Percentiles rank a stretch among this genome's conserved stretches.
Evolutionary conservation across 2,329 filamentous ascomycete genomes (phyloP).

Genomic region (Claviceps africana): DNA sequence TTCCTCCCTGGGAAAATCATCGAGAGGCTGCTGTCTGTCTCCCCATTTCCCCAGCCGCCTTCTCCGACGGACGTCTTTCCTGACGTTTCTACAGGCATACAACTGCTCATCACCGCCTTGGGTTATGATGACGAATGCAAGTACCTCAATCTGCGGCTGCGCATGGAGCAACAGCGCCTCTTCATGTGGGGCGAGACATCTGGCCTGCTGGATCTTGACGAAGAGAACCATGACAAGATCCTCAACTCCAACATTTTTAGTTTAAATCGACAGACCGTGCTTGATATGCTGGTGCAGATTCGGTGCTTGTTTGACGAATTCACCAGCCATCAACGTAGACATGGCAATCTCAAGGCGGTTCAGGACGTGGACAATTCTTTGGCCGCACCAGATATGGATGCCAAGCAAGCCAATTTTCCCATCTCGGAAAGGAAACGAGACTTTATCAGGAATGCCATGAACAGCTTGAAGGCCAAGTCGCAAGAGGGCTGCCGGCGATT

Average conservation of each 20-base stretch:
- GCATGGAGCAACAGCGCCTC: constrained; percentile 35
- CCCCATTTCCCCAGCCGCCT: background rate
- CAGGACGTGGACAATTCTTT: constrained; percentile 22
- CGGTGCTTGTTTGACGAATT: constrained; percentile 34
- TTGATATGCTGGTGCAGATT: constrained; percentile 33
- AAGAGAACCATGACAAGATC: constrained; percentile 25
- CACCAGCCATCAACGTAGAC: constrained; percentile 25
- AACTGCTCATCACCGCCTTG: constrained; percentile 32
- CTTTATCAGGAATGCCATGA: constrained; percentile 32
- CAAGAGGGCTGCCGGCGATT: constrained; percentile 22
- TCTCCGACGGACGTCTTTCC: background rate
- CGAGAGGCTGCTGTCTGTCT: background rate
- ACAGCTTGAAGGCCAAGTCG: constrained; percentile 22
- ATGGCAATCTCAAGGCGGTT: constrained; percentile 22
- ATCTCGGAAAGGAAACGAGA: constrained; percentile 25
- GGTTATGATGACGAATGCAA: constrained; percentile 33
- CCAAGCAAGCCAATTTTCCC: constrained; percentile 29
- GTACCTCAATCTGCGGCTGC: constrained; percentile 33
- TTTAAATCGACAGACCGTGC: constrained; percentile 33
- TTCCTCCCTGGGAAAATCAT: background rate
- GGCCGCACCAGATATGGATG: constrained; percentile 28
- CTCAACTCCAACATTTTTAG: constrained; percentile 33
- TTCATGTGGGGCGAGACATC: constrained; percentile 37
- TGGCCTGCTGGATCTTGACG: constrained; percentile 30
- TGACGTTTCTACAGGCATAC: constrained; percentile 18